Conservation (phyloP, 208 protist genomes). For the Leishmania guyanensis region DNA sequence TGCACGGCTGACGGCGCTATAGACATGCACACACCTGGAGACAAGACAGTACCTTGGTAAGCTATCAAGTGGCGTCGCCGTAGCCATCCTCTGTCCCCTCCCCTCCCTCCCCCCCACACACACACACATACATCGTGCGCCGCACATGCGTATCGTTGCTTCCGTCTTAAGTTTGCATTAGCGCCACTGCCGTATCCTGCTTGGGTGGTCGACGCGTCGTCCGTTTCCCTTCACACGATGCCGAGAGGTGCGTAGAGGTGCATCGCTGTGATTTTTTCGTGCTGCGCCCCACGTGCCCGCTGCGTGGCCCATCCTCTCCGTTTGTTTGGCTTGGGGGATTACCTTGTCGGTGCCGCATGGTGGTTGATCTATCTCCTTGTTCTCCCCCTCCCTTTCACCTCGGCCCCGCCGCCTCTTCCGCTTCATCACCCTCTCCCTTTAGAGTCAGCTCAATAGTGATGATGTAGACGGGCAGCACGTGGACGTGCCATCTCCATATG, state of each 20-base stretch:
- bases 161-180: too few relatives aligned
- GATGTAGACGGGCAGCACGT: background rate
- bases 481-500: background rate
- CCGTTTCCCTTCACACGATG: too few relatives aligned
- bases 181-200: too few relatives aligned
- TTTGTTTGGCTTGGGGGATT: background rate
- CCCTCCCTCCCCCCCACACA: too few relatives aligned
- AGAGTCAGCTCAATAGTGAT: background rate
- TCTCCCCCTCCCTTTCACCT: background rate
- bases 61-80: background rate
- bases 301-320: background rate
- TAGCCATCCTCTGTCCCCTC: background rate
- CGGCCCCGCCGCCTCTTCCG: background rate
- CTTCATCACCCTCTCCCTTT: background rate
- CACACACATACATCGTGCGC: too few relatives aligned
- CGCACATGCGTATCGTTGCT: too few relatives aligned
- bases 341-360: background rate
- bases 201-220: too few relatives aligned
- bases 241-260: too few relatives aligned
- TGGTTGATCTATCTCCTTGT: background rate
- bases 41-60: background rate
- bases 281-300: background rate
- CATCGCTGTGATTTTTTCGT: too few relatives aligned
- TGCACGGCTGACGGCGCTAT: constrained; percentile 53
- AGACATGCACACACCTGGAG: constrained; percentile 5